Percentiles rank a stretch among this genome's conserved stretches.
phyloP scores from a whole-genome alignment of 306 rosid genomes.

The Lathyrus sativus region DNA sequence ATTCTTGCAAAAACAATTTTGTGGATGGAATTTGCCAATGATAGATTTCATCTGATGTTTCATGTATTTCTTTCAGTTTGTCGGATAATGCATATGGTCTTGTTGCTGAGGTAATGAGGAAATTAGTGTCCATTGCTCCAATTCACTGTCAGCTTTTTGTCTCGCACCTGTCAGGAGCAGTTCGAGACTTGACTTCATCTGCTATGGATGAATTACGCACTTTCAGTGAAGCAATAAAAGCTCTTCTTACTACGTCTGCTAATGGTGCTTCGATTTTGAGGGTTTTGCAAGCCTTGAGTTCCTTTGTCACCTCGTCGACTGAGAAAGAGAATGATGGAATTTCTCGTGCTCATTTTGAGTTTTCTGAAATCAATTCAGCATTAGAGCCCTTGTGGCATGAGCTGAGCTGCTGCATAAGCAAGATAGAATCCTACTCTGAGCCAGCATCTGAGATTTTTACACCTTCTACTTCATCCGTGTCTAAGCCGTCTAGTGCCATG shows the following conservation, averaged over 20 bases:
- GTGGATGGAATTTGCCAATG: constrained; percentile 21
- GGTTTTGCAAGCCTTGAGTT: constrained; percentile 92
- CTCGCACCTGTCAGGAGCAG: constrained; percentile 79
- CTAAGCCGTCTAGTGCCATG: constrained; percentile 70
- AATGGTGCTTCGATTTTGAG: constrained; percentile 94
- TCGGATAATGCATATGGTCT: constrained; percentile 89
- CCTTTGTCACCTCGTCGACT: constrained; percentile 65
- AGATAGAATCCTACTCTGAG: constrained; percentile 85
- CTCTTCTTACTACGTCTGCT: constrained; percentile 85
- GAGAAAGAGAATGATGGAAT: constrained; percentile 62
- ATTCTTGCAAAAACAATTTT: constrained; percentile 7
- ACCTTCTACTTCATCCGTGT: constrained; percentile 57
- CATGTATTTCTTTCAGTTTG: constrained; percentile 57
- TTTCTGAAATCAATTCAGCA: constrained; percentile 77
- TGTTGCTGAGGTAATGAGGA: constrained; percentile 92
- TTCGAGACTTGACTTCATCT: constrained; percentile 74
- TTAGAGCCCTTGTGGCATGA: constrained; percentile 94
- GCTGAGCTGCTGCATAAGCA: constrained; percentile 87
- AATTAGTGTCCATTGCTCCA: constrained; percentile 85
- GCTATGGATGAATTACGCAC: constrained; percentile 76
- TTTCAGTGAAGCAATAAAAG: constrained; percentile 76
- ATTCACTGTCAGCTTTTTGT: constrained; percentile 79
- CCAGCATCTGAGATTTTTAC: constrained; percentile 56
- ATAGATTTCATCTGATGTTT: constrained; percentile 41
- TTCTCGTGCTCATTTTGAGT: constrained; percentile 59